Percentiles rank a stretch among this genome's conserved stretches.
Conservation (phyloP, 176 grass and related monocot species). For the Oryza meridionalis region DNA sequence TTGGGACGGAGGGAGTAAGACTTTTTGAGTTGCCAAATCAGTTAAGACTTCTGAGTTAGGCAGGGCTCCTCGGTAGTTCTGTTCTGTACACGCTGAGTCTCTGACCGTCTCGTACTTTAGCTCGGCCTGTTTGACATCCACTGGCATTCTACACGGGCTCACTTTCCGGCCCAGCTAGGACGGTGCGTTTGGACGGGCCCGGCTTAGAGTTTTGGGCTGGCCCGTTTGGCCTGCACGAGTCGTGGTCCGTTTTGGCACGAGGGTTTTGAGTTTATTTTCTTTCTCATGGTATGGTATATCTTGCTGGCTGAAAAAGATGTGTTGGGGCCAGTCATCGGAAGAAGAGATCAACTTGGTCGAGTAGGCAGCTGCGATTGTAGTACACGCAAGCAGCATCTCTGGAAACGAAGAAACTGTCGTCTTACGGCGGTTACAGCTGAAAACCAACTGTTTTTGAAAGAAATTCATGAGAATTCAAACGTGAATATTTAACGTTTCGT, state of each 20-base stretch:
- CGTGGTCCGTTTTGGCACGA: too few relatives aligned
- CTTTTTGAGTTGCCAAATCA: too few relatives aligned
- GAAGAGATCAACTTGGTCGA: not conserved
- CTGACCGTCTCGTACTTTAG: not conserved
- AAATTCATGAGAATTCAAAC: not conserved
- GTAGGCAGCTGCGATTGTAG: not conserved
- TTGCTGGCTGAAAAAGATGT: not conserved
- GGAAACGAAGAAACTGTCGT: not conserved
- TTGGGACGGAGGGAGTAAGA: too few relatives aligned
- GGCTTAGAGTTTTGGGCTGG: not conserved
- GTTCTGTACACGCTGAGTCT: too few relatives aligned
- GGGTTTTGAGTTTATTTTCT: not conserved
- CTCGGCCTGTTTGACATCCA: not conserved
- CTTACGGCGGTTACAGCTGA: not conserved
- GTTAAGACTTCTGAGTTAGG: too few relatives aligned
- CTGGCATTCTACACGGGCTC: not conserved
- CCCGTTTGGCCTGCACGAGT: too few relatives aligned
- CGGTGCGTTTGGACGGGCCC: not conserved
- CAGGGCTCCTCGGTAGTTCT: too few relatives aligned
- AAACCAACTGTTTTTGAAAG: not conserved
- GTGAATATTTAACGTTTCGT: not conserved
- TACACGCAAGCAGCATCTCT: not conserved
- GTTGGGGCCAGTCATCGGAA: not conserved
- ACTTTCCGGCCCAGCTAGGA: not conserved
- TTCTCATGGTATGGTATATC: not conserved